Evolutionary conservation across 2,329 filamentous ascomycete species (phyloP), one percentile per base, ranked within the genome.

Genomic region (Phoma sp.): DNA sequence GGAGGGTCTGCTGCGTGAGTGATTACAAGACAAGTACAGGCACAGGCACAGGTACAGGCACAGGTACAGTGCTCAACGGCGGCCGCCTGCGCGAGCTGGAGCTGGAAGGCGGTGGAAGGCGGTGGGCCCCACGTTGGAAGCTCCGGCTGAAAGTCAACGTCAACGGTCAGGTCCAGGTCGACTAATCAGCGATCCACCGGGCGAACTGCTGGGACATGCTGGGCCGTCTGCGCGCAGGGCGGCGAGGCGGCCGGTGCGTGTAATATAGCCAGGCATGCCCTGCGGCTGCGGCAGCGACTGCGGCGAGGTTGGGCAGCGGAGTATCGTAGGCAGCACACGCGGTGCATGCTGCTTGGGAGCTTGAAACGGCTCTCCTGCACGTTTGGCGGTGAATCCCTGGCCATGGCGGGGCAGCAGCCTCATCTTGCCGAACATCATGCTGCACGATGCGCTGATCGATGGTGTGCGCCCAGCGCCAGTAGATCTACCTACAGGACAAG

Each of bases 71-170:
- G 27, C 41, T 24, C 39, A 29, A 39, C 27, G 13, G 33, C 25
- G 25, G 51, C 44, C 44, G 47, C 45, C 32, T 39, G 45, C 36
- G 18, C 18, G 18, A 18, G 18, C 18, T 18, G 39, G 43, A 30
- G 59, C 55, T 68, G 55, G 66, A 69, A 70, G 64, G 65, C 47
- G 59, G 63, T 67, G 66, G 69, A 71, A 71, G 58, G 48, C 33
- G 51, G 64, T 58, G 57, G 64, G 60, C 61, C 61, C 55, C 58
- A 18, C 18, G 18, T 18, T 18, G 18, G 18, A 18, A 18, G 54
- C 57, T 52, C 56, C 52, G 55, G 57, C 57, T 49, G 52, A 27
- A 33, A 32, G 57, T 66, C 60, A 66, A 62, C 18, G 36, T 22
- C 14, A 7, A 22, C 9, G 27, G 6, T 29, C 27, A 29, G 27